Evolutionary conservation across 2,329 filamentous ascomycete species (phyloP).

Genomic region (Colletotrichum graminicola): DNA sequence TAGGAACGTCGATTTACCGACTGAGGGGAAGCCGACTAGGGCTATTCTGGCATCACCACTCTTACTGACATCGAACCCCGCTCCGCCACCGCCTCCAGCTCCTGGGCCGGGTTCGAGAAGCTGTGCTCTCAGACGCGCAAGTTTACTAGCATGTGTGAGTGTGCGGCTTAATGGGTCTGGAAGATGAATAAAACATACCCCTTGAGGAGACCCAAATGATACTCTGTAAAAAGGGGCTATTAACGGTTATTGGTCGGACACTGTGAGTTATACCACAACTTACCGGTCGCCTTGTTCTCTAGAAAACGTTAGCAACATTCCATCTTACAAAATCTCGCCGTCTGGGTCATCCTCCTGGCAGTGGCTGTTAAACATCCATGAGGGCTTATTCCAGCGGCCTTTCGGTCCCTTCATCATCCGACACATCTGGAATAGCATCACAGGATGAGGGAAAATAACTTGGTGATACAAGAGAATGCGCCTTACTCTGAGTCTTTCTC

Average conservation of each 20-base stretch:
- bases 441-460: fast-evolving
- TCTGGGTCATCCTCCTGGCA: not conserved
- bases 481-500: conserved; percentile 95
- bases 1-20: conserved; percentile 98
- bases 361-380: not conserved
- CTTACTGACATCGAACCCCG: conserved; percentile 95
- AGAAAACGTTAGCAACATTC: conserved; percentile 49
- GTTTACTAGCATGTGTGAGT: conserved; percentile 73
- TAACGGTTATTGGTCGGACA: not conserved
- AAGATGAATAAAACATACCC: conserved; percentile 69
- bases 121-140: conserved; percentile 93
- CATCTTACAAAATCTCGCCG: not conserved
- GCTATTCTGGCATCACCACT: conserved; percentile 97
- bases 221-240: conserved; percentile 71
- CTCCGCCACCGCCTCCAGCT: conserved; percentile 79
- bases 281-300: conserved; percentile 99
- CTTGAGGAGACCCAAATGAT: conserved; percentile 97
- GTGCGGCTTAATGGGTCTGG: not conserved
- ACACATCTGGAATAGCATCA: not conserved
- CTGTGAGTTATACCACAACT: conserved; percentile 48
- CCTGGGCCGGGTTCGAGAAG: conserved; percentile 90
- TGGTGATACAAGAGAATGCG: not conserved
- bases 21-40: conserved; percentile 97
- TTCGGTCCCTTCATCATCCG: not conserved
- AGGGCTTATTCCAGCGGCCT: not conserved